A percentile compares a stretch with the other conserved stretches of the same genome.
Evolutionary conservation across 208 protist genomes (phyloP).

Genomic region (Acanthamoeba rhysodes): DNA sequence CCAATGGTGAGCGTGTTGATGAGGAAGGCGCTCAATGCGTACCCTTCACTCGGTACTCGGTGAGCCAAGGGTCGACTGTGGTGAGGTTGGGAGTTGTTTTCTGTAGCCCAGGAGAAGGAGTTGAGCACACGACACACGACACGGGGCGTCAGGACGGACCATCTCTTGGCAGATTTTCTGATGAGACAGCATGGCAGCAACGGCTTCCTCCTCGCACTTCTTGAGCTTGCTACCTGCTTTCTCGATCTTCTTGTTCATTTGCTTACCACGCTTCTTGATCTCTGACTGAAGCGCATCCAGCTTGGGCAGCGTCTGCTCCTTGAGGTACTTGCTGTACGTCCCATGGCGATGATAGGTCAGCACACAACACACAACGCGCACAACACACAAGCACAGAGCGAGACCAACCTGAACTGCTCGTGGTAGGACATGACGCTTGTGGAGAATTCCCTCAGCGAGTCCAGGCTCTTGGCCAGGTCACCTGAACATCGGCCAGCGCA

Average conservation of each 20-base stretch:
- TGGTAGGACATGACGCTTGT: background rate
- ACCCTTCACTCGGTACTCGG: background rate
- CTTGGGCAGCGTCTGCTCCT: constrained; percentile 44
- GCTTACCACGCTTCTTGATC: constrained; percentile 14
- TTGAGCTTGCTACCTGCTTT: background rate
- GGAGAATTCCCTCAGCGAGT: background rate
- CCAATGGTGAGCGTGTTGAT: no score
- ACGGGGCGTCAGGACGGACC: background rate
- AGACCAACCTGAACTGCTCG: constrained; percentile 51
- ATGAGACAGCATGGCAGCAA: constrained; percentile 13
- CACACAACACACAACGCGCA: background rate
- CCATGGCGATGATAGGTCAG: background rate
- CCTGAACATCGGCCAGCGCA: background rate
- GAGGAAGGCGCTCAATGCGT: background rate
- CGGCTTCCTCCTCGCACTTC: constrained; percentile 43
- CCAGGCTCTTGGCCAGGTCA: constrained; percentile 6
- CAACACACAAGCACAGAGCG: no score
- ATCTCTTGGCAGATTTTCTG: constrained; percentile 21
- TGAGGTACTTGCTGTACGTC: constrained; percentile 27
- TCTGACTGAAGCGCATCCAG: constrained; percentile 1
- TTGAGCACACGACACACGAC: background rate
- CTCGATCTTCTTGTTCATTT: background rate
- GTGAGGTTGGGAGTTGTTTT: constrained; percentile 31
- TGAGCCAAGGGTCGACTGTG: background rate
- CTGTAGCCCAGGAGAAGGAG: background rate